phyloP scores from a whole-genome alignment of 176 grass and related monocot genomes.

The Coix lacrymajobi region DNA sequence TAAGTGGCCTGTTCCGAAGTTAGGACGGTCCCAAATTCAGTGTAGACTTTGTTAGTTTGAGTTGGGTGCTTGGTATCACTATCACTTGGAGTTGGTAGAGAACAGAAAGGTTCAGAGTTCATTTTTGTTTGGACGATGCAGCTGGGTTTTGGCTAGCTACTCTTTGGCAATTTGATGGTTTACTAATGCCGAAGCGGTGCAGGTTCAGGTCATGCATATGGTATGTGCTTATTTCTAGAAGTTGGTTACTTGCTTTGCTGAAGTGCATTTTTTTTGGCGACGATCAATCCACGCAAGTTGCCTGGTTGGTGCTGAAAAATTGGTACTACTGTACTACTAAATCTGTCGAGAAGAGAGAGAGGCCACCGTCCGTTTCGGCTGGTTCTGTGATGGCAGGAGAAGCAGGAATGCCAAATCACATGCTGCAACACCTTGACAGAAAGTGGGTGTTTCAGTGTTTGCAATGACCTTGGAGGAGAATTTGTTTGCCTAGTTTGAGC shows the following conservation, averaged over 20 bases:
- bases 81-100: neutral
- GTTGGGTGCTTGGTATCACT: neutral
- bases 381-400: neutral
- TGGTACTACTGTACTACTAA: neutral
- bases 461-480: neutral
- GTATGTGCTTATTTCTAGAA: neutral
- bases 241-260: neutral
- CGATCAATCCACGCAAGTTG: neutral
- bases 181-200: neutral
- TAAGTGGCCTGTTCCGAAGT: neutral
- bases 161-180: neutral
- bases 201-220: neutral
- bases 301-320: neutral
- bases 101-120: neutral
- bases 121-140: neutral
- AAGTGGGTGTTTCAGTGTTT: too few relatives aligned
- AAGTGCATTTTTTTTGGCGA: neutral
- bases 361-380: neutral
- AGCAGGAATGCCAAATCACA: neutral
- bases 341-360: neutral
- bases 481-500: neutral
- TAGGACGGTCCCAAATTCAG: neutral
- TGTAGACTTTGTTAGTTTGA: neutral
- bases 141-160: slow-evolving; percentile 15
- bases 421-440: neutral